Evolutionary conservation across 345 rosid species (phyloP), one percentile per base, ranked within the genome.

Genomic region (Syzygium grande): DNA sequence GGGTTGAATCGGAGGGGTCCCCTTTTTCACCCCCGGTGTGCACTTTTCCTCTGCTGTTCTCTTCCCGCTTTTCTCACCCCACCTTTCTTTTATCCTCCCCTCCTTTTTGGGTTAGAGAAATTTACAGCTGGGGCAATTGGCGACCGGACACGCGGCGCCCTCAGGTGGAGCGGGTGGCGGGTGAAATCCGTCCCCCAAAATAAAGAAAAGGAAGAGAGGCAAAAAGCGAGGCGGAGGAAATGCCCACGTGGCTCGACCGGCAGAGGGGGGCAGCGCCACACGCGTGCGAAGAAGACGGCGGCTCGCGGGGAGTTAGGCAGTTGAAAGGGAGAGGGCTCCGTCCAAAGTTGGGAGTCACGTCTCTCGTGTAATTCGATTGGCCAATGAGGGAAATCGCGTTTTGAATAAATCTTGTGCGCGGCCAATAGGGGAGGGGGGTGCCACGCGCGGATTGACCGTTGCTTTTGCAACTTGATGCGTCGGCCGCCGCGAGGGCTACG

Each of bases 61-160:
- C 25, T 68, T n/a, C 16, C 15, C 41, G 6, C 5, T 3, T 9
- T 51, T 14, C 4, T 2, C 3, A 0, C 6, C 4, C 6, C 3
- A 0, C 6, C 55, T 16, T 7, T 52, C 55, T 16, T 6, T 52
- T 6, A 43, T 43, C 46, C 58, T 54, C 10, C 3, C 11, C 19
- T 11, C 59, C 1, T 19, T 11, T 38, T 61, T n/a, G 54, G n/a
- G 61, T 4, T 0, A 9, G n/a, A 0, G 2, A 8, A 56, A 23
- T 19, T 34, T 73, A 38, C 49, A 73, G 80, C 49, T 38, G 80
- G 80, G 80, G 25, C 7, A 19, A 19, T 38, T 19, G 2, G 80
- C 5, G 9, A 19, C 49, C 83, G 21, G 83, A 38, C 27, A 73
- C 83, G 83, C 21, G 83, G 83, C 49, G 3, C 5, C 13, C 22